These are phyloP conservation scores for Fonsecaea nubica DNA, from an alignment of 2,329 filamentous ascomycete species.

Conservation along the genomic window DNA sequence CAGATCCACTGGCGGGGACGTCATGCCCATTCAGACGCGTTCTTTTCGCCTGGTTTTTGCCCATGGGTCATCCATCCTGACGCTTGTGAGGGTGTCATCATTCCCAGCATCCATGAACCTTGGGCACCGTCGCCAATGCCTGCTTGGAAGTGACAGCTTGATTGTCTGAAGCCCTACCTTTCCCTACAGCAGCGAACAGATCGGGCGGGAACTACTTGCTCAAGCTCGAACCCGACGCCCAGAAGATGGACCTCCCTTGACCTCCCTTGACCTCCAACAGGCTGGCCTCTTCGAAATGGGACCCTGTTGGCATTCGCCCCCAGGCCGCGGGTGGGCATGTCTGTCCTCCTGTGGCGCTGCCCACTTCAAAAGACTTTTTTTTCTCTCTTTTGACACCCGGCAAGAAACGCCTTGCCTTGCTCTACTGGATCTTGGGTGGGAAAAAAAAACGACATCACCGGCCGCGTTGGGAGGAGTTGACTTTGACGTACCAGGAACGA, in stretches of 20 bases:
- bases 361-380: slow-evolving; percentile 30
- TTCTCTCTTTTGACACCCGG: slow-evolving; percentile 9
- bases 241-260: not conserved
- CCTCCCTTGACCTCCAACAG: slow-evolving; percentile 17
- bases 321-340: slow-evolving; percentile 25
- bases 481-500: slow-evolving; percentile 35
- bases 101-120: slow-evolving; percentile 31
- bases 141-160: slow-evolving; percentile 23
- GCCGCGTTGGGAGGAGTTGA: slow-evolving; percentile 32
- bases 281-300: slow-evolving; percentile 29
- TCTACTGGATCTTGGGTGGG: slow-evolving; percentile 21
- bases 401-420: slow-evolving; percentile 29
- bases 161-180: not conserved
- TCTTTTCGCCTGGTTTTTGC: slow-evolving; percentile 24
- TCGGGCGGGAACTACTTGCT: slow-evolving; percentile 14
- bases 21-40: slow-evolving; percentile 27
- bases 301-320: slow-evolving; percentile 19
- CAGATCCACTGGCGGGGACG: slow-evolving; percentile 24
- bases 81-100: slow-evolving; percentile 23
- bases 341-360: slow-evolving; percentile 37
- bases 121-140: slow-evolving; percentile 22
- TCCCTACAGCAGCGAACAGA: slow-evolving; percentile 1
- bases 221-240: slow-evolving; percentile 17
- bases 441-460: slow-evolving; percentile 29
- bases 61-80: slow-evolving; percentile 17